Percentiles rank a stretch among this genome's conserved stretches.
phyloP scores from a whole-genome alignment of 352 stramenopile genomes.

The Phytopythium montanum region DNA sequence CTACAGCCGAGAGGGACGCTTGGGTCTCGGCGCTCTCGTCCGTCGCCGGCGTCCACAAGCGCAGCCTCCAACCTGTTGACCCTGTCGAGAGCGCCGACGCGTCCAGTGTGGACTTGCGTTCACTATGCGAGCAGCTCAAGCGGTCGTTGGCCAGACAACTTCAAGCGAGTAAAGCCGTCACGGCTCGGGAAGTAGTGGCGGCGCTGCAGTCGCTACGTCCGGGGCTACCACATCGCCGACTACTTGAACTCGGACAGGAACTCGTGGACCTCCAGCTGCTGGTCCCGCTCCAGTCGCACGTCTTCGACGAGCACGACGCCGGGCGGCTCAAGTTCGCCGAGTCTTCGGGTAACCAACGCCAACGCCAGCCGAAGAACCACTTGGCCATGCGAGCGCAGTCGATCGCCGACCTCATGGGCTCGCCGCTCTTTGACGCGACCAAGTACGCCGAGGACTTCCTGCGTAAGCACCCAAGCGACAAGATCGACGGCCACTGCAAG shows the following conservation, averaged over 20 bases:
- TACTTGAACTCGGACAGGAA: constrained; percentile 56
- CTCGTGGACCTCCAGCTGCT: constrained; percentile 73
- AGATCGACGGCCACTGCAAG: constrained; percentile 72
- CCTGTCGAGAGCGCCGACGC: too few relatives aligned
- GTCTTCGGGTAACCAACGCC: constrained; percentile 8
- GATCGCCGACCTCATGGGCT: constrained; percentile 80
- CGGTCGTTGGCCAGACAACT: constrained; percentile 63
- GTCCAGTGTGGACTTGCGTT: constrained; percentile 55
- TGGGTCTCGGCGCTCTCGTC: constrained; percentile 65
- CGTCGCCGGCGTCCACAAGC: constrained; percentile 52
- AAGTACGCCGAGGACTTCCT: constrained; percentile 82
- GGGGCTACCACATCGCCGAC: constrained; percentile 27
- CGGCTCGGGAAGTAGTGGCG: constrained; percentile 59
- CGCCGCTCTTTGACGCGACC: constrained; percentile 52
- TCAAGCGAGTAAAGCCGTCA: constrained; percentile 77
- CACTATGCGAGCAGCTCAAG: constrained; percentile 72
- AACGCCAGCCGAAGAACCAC: constrained; percentile 66
- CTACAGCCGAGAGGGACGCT: constrained; percentile 51
- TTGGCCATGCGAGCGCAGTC: constrained; percentile 62
- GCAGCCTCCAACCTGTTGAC: background rate
- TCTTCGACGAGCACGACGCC: constrained; percentile 57
- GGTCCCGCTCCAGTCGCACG: constrained; percentile 68
- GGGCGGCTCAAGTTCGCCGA: constrained; percentile 68
- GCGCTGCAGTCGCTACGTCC: constrained; percentile 51
- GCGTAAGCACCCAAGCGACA: constrained; percentile 65